Base-by-base conservation (phyloP, 257 asterid genomes). In the Nicotiana noctiflora region DNA sequence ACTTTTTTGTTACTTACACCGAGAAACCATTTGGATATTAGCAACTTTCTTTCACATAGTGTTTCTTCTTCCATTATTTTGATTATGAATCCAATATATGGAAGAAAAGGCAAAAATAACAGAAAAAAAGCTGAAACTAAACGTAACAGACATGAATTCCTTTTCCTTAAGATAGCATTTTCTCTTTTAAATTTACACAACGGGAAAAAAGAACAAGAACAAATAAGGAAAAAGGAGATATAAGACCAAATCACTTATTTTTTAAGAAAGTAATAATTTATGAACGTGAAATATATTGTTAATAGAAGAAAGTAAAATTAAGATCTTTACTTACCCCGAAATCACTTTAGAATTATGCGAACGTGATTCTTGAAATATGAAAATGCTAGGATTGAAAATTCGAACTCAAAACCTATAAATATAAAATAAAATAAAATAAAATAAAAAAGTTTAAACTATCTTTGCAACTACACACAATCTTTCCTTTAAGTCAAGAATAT, bases 61-160 rank as follows among this genome's bases (percentile, higher is more conserved):
- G 21, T 49, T 23, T 49, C 40, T 72, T 23, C 21, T 6, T 46
- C 1, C 25, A 13, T 13, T 40, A 2, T 68, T 21, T 14, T 70
- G 6, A 72, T 72, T 46, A 72, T 23, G 10, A 7, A 72, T 72
- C 23, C 8, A 72, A 49, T 23, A 23, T 14, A 72, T 72, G 23
- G 23, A 13, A 23, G 23, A 72, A 72, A 72, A 23, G 61, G 61
- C 61, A 46, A 72, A 62, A 74, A 49, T 15, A 40, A 74, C 57
- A 74, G 32, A 74, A 74, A 19, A 3, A 72, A 46, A 72, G 61
- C 51, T 49, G 40, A 46, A 65, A 72, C 78, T 21, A 72, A 72
- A 23, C 78, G 78, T 72, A 72, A 72, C 78, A 49, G 27, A 72
- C 61, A 72, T 49, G 32, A 72, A 72, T 72, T 72, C 78, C 61